Conservation (phyloP, 805 yeast genomes). For the Metschnikowia similis region DNA sequence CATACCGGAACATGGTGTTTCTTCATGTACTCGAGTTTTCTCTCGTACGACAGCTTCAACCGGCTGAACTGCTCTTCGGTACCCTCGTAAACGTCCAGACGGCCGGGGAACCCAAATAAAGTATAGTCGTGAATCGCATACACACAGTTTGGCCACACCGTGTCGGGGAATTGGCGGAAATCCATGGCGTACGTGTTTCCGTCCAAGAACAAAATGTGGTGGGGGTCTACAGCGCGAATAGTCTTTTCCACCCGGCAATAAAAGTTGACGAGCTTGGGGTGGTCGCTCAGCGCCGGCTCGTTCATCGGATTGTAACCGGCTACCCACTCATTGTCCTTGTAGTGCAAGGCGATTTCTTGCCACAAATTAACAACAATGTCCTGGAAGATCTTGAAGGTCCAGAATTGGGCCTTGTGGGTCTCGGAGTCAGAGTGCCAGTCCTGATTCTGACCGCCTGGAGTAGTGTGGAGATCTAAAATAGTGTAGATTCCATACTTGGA, state of each 20-base stretch:
- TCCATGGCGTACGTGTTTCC: constrained; percentile 52
- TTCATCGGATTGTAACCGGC: constrained; percentile 55
- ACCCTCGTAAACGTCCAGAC: constrained; percentile 31
- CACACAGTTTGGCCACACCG: constrained; percentile 40
- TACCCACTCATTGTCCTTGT: constrained; percentile 44
- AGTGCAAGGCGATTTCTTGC: constrained; percentile 42
- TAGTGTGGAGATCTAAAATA: constrained; percentile 46
- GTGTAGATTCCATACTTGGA: constrained; percentile 45
- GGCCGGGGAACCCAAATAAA: constrained; percentile 42
- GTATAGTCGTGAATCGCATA: constrained; percentile 50
- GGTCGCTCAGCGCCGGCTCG: constrained; percentile 48
- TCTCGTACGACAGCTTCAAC: constrained; percentile 34
- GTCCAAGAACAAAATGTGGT: constrained; percentile 47
- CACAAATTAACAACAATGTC: constrained; percentile 44
- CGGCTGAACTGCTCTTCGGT: constrained; percentile 31
- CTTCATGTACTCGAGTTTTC: constrained; percentile 43
- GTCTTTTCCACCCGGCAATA: constrained; percentile 36
- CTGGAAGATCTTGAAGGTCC: constrained; percentile 48
- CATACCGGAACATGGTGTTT: constrained; percentile 44
- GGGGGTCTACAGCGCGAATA: constrained; percentile 42
- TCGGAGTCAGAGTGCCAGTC: constrained; percentile 52
- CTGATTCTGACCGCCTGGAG: constrained; percentile 53
- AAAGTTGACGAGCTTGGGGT: constrained; percentile 35
- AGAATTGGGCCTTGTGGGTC: constrained; percentile 44
- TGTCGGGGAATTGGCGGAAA: constrained; percentile 43